Conservation (phyloP, 805 yeast species). For the Zygoascus bituminiphila region DNA sequence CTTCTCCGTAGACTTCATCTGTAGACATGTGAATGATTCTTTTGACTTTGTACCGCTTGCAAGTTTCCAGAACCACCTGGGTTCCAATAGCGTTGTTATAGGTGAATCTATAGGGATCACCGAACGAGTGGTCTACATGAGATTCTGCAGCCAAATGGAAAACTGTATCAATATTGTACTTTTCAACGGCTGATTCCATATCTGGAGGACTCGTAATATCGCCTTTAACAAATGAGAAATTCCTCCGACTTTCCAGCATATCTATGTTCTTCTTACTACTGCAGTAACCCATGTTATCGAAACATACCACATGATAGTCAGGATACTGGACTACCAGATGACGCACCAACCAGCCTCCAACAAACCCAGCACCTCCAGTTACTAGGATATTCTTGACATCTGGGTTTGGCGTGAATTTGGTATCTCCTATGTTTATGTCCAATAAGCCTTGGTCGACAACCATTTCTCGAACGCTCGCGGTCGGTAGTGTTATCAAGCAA, state of each 20-base stretch:
- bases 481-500: neutral
- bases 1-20: constrained; percentile 53
- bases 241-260: constrained; percentile 23
- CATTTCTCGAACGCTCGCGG: neutral
- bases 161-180: constrained; percentile 29
- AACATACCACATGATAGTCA: constrained; percentile 33
- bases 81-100: constrained; percentile 40
- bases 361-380: constrained; percentile 53
- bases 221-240: constrained; percentile 25
- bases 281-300: constrained; percentile 43
- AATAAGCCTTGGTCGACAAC: too few species aligned
- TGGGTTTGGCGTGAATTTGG: constrained; percentile 11
- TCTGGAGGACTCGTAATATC: constrained; percentile 31
- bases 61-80: constrained; percentile 39
- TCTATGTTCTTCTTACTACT: constrained; percentile 29
- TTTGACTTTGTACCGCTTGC: constrained; percentile 21
- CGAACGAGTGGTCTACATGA: constrained; percentile 45
- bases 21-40: constrained; percentile 44
- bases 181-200: constrained; percentile 19
- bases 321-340: constrained; percentile 28
- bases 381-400: constrained; percentile 30
- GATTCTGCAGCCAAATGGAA: constrained; percentile 50
- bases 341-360: constrained; percentile 42
- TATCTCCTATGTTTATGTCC: constrained; percentile 8
- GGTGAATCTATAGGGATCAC: constrained; percentile 37